Base-by-base conservation (phyloP, 805 yeast species). In the Zygotorulaspora chibaensis region DNA sequence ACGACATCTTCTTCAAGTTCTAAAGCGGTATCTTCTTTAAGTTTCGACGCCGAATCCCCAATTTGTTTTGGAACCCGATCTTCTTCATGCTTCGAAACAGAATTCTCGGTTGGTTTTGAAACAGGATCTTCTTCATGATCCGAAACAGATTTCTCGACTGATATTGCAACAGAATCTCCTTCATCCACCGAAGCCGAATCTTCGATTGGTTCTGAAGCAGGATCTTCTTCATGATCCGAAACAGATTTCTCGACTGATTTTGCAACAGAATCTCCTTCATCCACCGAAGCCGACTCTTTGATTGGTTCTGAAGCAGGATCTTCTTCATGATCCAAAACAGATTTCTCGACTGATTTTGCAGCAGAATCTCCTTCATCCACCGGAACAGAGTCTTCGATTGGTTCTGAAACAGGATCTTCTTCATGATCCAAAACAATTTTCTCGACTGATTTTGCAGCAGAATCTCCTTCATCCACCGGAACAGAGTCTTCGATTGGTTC, bases 401-500 rank as follows among this genome's bases (percentile, higher is more conserved):
- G 45, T 16, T 43, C 47, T 20, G 48, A 49, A n/a, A n/a, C 17
- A 10, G 16, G 39, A n/a, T 43, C 17, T 43, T 43, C 17, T 40
- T 16, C 9, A 36, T 41, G 29, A 3, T 30, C 23, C 18, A 23
- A n/a, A 2, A n/a, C 17, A 10, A 13, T 28, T 5, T n/a, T 20
- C 8, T n/a, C n/a, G n/a, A 9, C 16, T 17, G 28, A 13, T 18
- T 45, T 43, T 23, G 25, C 16, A 10, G 30, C 28, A n/a, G 34
- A 36, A n/a, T n/a, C 17, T 45, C 44, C 17, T 40, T 20, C 10
- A 38, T 41, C 13, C 40, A 42, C 35, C 11, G 27, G 13, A n/a
- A 18, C 43, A 15, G 8, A 39, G 1, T 43, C 54, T 7, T 50
- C 57, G 7, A 30, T 51, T 9, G 43, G 53, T 25, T 53, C 62